Conservation (phyloP, 805 yeast species). For the Scheffersomyces ergatensis region DNA sequence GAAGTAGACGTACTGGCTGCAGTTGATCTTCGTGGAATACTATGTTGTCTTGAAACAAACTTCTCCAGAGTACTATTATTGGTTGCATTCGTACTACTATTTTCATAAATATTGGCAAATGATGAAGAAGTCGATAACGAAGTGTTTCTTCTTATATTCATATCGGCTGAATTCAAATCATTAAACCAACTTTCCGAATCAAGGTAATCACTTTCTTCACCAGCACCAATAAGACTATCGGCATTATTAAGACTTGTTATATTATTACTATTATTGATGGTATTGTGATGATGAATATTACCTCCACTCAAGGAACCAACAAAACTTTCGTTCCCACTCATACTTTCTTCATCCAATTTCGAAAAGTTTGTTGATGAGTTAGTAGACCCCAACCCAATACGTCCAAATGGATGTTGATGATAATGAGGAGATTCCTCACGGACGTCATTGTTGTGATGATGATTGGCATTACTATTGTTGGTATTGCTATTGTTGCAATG, state of each 20-base stretch:
- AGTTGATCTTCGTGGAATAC: constrained; percentile 1
- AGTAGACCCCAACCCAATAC: constrained; percentile 8
- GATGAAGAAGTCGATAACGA: constrained; percentile 8
- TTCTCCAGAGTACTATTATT: not conserved
- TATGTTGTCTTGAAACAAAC: not conserved
- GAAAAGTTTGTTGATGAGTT: constrained; percentile 1
- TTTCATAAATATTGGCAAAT: constrained; percentile 8
- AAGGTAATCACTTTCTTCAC: not conserved
- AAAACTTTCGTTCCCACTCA: not conserved
- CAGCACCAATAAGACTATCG: no score
- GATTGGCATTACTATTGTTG: not conserved
- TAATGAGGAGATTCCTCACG: not conserved
- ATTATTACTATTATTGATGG: not conserved
- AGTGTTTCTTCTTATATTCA: not conserved
- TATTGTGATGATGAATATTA: no score
- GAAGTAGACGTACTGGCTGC: no score
- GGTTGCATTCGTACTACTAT: not conserved
- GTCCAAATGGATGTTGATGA: constrained; percentile 8
- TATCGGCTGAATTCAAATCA: not conserved
- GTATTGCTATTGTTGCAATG: not conserved
- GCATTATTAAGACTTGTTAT: no score
- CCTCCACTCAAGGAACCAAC: not conserved
- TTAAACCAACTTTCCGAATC: not conserved
- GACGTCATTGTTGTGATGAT: constrained; percentile 1
- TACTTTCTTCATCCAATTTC: not conserved